Evolutionary conservation across 2,329 filamentous ascomycete genomes (phyloP), one percentile per base, ranked within the genome.

Genomic region (Falciphora oryzae): DNA sequence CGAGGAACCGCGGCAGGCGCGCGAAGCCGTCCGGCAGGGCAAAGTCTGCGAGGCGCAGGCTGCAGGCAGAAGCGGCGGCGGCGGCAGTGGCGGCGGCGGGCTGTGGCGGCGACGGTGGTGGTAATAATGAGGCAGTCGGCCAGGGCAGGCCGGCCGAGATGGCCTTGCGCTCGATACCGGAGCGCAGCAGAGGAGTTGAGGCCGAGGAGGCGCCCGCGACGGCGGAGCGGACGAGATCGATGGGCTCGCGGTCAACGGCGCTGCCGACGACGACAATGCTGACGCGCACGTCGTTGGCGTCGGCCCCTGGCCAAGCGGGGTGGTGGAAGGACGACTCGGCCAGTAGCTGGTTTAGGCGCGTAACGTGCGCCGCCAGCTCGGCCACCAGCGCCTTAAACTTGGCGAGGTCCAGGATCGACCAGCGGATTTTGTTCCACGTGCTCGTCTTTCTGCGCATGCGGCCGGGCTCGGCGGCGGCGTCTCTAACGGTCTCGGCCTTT

Each of bases 251-350:
- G 63, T 66, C 66, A 8, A 67, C 57, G n/a, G 65, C 64, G n/a
- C 66, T 67, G 3, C 66, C 66, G 18, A 67, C 61, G 16, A 67
- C 60, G 27, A 67, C 63, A 56, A 67, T 67, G 60, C 65, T 67
- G 64, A 66, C 44, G 50, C 64, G 66, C 28, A 63, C 62, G 60
- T 64, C 65, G 64, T 66, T 63, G 28, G 65, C 65, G 3, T 38
- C 57, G 29, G 64, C 53, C 8, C 59, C 64, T 13, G n/a, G n/a
- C 11, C 16, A 14, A 14, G 35, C n/a, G n/a, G n/a, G n/a, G n/a
- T n/a, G n/a, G 32, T 61, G 64, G 50, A 66, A 62, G 18, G 66
- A 62, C 38, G 66, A 62, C 62, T 67, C 65, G 8, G 59, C 63
- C 59, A 67, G 59, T 25, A 67, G 65, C 28, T 66, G 65, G 64